A percentile compares a stretch with the other conserved stretches of the same genome.
phyloP scores from a whole-genome alignment of 2,329 filamentous ascomycete species.

The Aspergillus ibericus region DNA sequence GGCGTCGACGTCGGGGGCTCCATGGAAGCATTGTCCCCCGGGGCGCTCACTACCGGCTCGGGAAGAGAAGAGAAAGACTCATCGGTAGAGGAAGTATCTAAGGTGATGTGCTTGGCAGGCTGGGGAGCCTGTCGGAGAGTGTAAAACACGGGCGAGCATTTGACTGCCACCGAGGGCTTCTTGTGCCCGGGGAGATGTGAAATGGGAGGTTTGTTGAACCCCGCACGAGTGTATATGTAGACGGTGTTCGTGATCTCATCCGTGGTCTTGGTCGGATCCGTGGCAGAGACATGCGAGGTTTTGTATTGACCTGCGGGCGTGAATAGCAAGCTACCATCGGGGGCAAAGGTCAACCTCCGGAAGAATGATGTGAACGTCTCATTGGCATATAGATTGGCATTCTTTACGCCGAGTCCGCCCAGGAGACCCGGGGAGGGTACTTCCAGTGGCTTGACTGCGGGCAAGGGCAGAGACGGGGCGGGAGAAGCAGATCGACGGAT shows the following conservation, averaged over 20 bases:
- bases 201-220: slow-evolving; percentile 93
- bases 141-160: slow-evolving; percentile 89
- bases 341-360: slow-evolving; percentile 86
- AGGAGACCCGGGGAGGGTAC: slow-evolving; percentile 74
- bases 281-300: slow-evolving; percentile 66
- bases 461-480: slow-evolving; percentile 87
- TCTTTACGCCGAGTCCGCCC: slow-evolving; percentile 67
- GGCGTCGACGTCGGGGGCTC: slow-evolving; percentile 64
- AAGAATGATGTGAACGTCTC: slow-evolving; percentile 98
- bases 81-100: slow-evolving; percentile 87
- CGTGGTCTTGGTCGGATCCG: slow-evolving; percentile 67
- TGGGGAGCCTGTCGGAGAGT: slow-evolving; percentile 69
- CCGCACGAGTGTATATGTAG: slow-evolving; percentile 94
- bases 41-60: slow-evolving; percentile 67
- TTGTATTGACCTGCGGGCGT: slow-evolving; percentile 97
- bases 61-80: slow-evolving; percentile 81
- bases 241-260: slow-evolving; percentile 96
- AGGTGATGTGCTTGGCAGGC: slow-evolving; percentile 82
- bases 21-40: slow-evolving; percentile 60
- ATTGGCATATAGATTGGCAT: slow-evolving; percentile 89
- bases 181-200: slow-evolving; percentile 95
- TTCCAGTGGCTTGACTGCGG: slow-evolving; percentile 92
- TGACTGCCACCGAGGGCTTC: slow-evolving; percentile 94
- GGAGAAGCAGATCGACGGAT: slow-evolving; percentile 86
- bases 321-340: slow-evolving; percentile 88